Evolutionary conservation across 352 stramenopile genomes (phyloP).

Genomic region (Halophytophthora polymorphica): DNA sequence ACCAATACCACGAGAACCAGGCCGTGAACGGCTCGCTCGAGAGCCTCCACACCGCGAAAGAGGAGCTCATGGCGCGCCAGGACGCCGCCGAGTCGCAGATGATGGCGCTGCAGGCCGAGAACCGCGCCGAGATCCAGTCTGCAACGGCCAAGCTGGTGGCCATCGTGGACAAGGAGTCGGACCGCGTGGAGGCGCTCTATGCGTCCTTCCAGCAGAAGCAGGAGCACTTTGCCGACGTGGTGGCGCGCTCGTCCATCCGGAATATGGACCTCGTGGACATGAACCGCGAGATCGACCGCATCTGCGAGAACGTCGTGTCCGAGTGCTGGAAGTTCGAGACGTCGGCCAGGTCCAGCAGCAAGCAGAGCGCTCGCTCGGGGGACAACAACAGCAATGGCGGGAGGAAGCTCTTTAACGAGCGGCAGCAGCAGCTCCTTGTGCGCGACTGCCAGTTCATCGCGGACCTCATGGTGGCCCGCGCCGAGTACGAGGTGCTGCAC

Average conservation of each 20-base stretch:
- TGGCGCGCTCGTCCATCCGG: constrained; percentile 70
- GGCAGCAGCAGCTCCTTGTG: constrained; percentile 71
- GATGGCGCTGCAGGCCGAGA: constrained; percentile 67
- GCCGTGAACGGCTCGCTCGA: constrained; percentile 35
- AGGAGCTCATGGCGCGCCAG: constrained; percentile 51
- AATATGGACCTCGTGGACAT: constrained; percentile 82
- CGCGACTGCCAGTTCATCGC: constrained; percentile 83
- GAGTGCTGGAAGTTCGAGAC: constrained; percentile 89
- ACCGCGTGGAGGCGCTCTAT: constrained; percentile 79
- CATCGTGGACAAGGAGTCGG: constrained; percentile 78
- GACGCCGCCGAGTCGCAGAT: constrained; percentile 60
- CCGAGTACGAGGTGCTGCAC: constrained; percentile 76
- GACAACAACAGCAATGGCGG: constrained; percentile 47
- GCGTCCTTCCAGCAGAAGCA: constrained; percentile 79
- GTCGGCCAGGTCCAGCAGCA: constrained; percentile 60
- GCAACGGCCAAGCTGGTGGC: constrained; percentile 59
- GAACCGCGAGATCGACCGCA: constrained; percentile 75
- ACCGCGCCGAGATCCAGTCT: constrained; percentile 67
- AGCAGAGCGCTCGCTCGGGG: constrained; percentile 21
- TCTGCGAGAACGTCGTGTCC: constrained; percentile 75
- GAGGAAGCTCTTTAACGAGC: constrained; percentile 79
- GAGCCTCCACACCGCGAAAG: constrained; percentile 38
- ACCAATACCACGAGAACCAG: constrained; percentile 57
- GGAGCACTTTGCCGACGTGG: constrained; percentile 74
- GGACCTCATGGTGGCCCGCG: constrained; percentile 67